Conservation (phyloP, 2,329 filamentous ascomycete genomes). For the Alternaria infectoria region DNA sequence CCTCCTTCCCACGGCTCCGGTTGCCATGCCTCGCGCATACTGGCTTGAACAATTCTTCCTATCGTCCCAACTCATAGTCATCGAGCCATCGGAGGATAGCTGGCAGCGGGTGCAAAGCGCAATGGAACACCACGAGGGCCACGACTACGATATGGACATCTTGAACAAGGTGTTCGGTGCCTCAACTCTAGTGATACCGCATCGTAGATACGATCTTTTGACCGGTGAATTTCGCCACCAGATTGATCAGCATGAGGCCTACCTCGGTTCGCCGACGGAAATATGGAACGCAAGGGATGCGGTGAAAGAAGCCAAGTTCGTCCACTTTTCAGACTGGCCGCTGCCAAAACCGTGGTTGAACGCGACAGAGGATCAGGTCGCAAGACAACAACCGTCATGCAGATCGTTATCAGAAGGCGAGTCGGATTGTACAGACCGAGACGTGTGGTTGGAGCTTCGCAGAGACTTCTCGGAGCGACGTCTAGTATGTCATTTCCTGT, state of each 20-base stretch:
- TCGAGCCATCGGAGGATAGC: constrained; percentile 62
- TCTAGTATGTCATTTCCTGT: too few relatives aligned
- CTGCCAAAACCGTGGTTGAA: not conserved
- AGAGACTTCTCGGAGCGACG: not conserved
- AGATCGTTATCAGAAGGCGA: not conserved
- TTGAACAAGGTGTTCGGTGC: not conserved
- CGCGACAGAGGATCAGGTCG: not conserved
- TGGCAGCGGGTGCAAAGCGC: constrained; percentile 42
- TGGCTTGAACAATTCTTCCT: constrained; percentile 61
- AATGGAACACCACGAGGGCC: constrained; percentile 19
- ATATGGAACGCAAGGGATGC: constrained; percentile 62
- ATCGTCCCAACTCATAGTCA: constrained; percentile 64
- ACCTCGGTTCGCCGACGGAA: constrained; percentile 53
- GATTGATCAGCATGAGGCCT: constrained; percentile 53
- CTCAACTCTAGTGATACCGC: not conserved
- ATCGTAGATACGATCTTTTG: not conserved
- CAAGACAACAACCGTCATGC: not conserved
- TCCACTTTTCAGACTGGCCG: constrained; percentile 63
- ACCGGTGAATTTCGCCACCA: not conserved
- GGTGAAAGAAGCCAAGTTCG: constrained; percentile 64
- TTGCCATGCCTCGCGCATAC: constrained; percentile 74
- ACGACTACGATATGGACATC: not conserved
- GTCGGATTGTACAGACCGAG: not conserved
- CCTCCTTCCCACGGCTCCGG: constrained; percentile 61
- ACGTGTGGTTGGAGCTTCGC: not conserved